Evolutionary conservation across 1,139 yeast species (phyloP).

Genomic region (Lodderomyces parapsilosis): DNA sequence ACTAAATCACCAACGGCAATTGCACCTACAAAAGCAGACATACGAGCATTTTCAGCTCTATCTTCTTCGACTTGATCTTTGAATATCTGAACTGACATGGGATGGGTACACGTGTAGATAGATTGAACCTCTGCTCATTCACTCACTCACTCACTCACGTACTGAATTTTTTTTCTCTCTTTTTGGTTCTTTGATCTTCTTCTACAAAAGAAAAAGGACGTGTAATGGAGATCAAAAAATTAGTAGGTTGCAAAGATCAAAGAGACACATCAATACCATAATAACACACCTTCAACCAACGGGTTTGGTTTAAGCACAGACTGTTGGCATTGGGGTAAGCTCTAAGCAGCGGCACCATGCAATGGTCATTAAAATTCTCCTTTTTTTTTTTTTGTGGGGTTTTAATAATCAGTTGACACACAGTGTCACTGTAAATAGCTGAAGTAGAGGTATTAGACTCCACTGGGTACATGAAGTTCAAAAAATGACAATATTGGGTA

Average conservation of each 20-base stretch:
- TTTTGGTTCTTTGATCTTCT: background rate
- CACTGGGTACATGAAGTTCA: too few species aligned
- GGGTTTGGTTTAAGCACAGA: too few species aligned
- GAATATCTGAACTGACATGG: constrained; percentile 82
- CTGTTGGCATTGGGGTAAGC: too few species aligned
- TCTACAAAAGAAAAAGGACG: background rate
- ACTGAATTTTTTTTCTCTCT: background rate
- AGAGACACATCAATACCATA: too few species aligned
- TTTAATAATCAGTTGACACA: too few species aligned
- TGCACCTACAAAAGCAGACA: constrained; percentile 97
- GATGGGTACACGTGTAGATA: background rate
- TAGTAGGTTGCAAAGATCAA: background rate
- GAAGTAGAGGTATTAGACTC: too few species aligned
- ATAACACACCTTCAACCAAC: too few species aligned
- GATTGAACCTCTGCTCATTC: background rate
- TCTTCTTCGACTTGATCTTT: constrained; percentile 98
- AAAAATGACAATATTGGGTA: too few species aligned
- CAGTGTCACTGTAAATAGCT: too few species aligned
- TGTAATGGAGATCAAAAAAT: background rate
- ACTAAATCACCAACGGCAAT: constrained; percentile 98
- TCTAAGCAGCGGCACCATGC: too few species aligned
- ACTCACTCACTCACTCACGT: background rate
- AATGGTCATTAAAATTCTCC: too few species aligned
- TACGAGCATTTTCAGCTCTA: constrained; percentile 95
- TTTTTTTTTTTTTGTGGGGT: too few species aligned